Evolutionary conservation across 805 yeast genomes (phyloP), one percentile per base, ranked within the genome.

Genomic region (Metschnikowia drakensbergensis): DNA sequence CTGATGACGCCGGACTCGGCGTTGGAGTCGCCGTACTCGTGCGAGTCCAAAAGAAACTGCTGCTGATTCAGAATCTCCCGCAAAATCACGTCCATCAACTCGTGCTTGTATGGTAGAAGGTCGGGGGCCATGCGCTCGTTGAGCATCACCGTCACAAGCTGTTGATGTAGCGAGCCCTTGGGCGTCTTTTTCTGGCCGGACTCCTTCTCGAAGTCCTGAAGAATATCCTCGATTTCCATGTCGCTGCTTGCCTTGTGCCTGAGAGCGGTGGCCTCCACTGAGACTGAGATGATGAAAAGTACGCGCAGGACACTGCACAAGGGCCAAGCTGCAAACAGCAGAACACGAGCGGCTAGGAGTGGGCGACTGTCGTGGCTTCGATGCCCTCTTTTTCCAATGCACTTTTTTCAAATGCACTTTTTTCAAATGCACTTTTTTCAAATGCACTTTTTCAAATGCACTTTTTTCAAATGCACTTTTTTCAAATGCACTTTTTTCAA

Each of bases 41-140:
- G 83, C 6, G 96, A 84, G 56, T 88, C 87, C 44, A 81, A 74
- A 34, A 92, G 82, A 47, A 78, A 76, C 54, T 86, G 95, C 48
- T 89, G 81, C 64, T 88, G 91, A 41, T 71, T 71, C 47, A 86
- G 79, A 28, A 91, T 70, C 53, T 87, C 75, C 1, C 64, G 67
- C 49, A 88, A 64, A 23, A 87, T 75, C 33, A 82, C 64, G 3
- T 76, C 76, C 58, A 94, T 65, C 33, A 90, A 69, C 3, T 67
- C 72, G 11, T 75, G 75, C 50, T 88, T 83, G 61, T 86, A 92
- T 1, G 84, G 87, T 39, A 92, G 68, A n/a, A 94, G 67, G 50
- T 88, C 96, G 0, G 97, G 98, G 1, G 94, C 74, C 75, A 82
- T 82, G 47, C 96, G 75, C 63, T 94, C 99, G 45, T 85, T 79